phyloP scores from a whole-genome alignment of 2,329 filamentous ascomycete genomes.

The Aaosphaeria arxii region DNA sequence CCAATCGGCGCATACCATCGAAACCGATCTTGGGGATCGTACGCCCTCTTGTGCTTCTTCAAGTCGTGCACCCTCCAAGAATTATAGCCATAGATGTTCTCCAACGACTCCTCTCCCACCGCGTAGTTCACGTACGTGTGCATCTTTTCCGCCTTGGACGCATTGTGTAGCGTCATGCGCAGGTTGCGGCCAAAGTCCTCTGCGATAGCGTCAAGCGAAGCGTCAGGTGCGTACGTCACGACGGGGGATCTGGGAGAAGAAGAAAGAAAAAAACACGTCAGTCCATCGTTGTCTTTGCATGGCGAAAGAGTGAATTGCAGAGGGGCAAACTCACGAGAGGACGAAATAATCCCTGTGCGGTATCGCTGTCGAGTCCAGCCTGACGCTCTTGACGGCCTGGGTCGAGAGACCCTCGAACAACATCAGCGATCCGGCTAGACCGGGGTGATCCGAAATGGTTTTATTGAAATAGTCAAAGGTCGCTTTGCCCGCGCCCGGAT shows the following conservation, averaged over 20 bases:
- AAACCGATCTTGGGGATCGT: constrained; percentile 30
- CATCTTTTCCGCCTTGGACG: constrained; percentile 5
- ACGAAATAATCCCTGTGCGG: background rate
- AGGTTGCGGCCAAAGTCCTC: constrained; percentile 8
- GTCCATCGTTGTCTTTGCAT: constrained; percentile 12
- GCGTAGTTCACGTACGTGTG: constrained; percentile 35
- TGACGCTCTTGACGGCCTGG: constrained; percentile 1
- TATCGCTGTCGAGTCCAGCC: constrained; percentile 1
- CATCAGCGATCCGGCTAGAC: background rate
- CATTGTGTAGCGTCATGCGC: constrained; percentile 7
- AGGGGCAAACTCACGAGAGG: background rate
- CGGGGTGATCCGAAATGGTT: background rate
- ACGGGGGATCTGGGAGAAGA: constrained; percentile 7
- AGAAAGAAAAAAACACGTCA: no score
- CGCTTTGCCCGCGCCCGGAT: background rate
- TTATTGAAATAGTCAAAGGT: background rate
- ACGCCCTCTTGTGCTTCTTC: constrained; percentile 28
- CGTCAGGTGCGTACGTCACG: constrained; percentile 12
- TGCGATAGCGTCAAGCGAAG: constrained; percentile 11
- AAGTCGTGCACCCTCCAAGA: constrained; percentile 30
- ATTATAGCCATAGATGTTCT: constrained; percentile 33
- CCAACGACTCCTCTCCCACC: constrained; percentile 20
- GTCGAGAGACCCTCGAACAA: constrained; percentile 1
- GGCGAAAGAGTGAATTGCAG: constrained; percentile 10
- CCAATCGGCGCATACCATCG: constrained; percentile 24